Percentiles rank a stretch among this genome's conserved stretches.
These are phyloP conservation scores for Claviceps spartinae DNA, from an alignment of 2,329 filamentous ascomycete genomes.

Conservation along the genomic window DNA sequence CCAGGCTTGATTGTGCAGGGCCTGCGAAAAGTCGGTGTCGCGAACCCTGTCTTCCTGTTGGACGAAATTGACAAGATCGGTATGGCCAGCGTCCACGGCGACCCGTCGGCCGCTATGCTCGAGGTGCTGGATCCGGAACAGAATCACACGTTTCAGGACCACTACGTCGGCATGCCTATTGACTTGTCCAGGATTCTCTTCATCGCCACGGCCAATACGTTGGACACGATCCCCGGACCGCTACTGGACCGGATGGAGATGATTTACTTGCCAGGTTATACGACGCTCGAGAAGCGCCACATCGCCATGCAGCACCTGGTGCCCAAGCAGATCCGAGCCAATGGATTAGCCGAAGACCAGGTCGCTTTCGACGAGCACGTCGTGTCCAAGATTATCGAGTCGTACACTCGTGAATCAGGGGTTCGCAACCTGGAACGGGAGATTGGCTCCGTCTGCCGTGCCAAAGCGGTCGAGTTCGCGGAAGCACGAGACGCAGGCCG, in stretches of 20 bases:
- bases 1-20: slow-evolving; percentile 89
- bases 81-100: slow-evolving; percentile 80
- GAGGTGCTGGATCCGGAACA: slow-evolving; percentile 96
- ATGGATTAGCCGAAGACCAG: slow-evolving; percentile 66
- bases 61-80: slow-evolving; percentile 98
- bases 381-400: slow-evolving; percentile 87
- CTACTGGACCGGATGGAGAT: slow-evolving; percentile 95
- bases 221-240: slow-evolving; percentile 91
- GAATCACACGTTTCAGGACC: slow-evolving; percentile 87
- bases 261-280: slow-evolving; percentile 87
- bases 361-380: slow-evolving; percentile 70
- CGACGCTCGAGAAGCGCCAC: slow-evolving; percentile 89
- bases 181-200: slow-evolving; percentile 95
- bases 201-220: slow-evolving; percentile 88
- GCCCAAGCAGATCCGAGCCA: slow-evolving; percentile 86
- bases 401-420: slow-evolving; percentile 90
- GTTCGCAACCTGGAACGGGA: slow-evolving; percentile 94
- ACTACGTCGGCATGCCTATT: slow-evolving; percentile 91
- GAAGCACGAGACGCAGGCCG: slow-evolving; percentile 68
- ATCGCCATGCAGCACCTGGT: slow-evolving; percentile 90
- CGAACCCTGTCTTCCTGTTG: slow-evolving; percentile 87
- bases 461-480: slow-evolving; percentile 89
- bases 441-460: slow-evolving; percentile 84
- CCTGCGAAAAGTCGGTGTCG: slow-evolving; percentile 85
- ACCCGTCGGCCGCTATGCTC: slow-evolving; percentile 93